Evolutionary conservation across 139 green algal species (phyloP).

Genomic region (Asterochloris erici): DNA sequence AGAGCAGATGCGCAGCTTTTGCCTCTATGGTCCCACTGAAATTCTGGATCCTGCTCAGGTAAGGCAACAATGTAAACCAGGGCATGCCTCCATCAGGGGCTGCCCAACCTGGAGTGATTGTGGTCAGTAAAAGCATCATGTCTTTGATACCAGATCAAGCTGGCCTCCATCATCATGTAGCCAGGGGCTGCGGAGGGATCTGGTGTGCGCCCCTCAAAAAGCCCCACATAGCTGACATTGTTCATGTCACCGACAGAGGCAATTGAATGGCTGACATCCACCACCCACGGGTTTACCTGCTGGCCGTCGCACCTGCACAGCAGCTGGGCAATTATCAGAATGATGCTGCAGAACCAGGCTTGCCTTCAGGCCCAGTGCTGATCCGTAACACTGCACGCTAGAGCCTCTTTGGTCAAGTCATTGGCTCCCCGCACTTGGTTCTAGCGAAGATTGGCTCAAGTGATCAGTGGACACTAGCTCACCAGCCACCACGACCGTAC

Average conservation of each 20-base stretch:
- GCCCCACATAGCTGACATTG: conserved; percentile 19
- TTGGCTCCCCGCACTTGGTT: background rate
- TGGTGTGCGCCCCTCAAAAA: conserved; percentile 17
- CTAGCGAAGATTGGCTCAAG: background rate
- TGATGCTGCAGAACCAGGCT: background rate
- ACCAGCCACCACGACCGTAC: conserved; percentile 55
- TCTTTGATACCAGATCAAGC: conserved; percentile 14
- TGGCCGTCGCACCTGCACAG: conserved; percentile 41
- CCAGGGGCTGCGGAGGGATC: conserved; percentile 11
- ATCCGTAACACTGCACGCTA: background rate
- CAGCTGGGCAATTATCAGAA: background rate
- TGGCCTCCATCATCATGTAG: conserved; percentile 38
- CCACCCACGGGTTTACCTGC: conserved; percentile 19
- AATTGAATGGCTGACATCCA: conserved; percentile 26
- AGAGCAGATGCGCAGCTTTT: too few species aligned
- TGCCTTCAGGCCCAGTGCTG: background rate
- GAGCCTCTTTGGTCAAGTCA: background rate
- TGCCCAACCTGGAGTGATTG: too few species aligned
- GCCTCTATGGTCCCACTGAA: too few species aligned
- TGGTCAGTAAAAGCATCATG: background rate
- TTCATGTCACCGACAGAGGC: background rate
- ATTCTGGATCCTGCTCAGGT: too few species aligned
- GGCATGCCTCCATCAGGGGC: too few species aligned
- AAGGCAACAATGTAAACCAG: too few species aligned
- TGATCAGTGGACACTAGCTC: conserved; percentile 24